Conservation (phyloP, 1,284 basidiomycete genomes). For the Marasmius sp. region DNA sequence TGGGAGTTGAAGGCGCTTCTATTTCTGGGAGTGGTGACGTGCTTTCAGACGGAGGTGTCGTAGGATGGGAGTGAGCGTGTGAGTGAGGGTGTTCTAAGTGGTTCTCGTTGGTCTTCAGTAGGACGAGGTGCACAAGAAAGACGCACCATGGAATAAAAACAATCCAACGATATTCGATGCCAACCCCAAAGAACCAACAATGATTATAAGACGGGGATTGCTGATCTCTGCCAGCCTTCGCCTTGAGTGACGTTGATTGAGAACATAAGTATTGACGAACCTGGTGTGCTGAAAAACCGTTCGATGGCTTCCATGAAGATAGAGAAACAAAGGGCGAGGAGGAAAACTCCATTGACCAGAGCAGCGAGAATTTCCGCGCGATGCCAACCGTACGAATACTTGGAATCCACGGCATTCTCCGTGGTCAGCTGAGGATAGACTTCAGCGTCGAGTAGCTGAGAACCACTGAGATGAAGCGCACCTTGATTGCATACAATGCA, state of each 20-base stretch:
- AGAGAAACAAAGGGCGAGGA: slow-evolving; percentile 93
- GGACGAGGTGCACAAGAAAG: slow-evolving; percentile 3
- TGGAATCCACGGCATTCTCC: slow-evolving; percentile 49
- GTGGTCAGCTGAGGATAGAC: slow-evolving; percentile 49
- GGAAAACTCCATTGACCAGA: slow-evolving; percentile 92
- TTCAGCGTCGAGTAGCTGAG: neutral
- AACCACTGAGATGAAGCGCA: slow-evolving; percentile 26
- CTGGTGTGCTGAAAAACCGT: slow-evolving; percentile 84
- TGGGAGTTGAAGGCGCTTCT: slow-evolving; percentile 24
- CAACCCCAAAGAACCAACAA: slow-evolving; percentile 93
- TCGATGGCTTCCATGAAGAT: slow-evolving; percentile 93
- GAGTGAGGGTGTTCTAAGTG: slow-evolving; percentile 67
- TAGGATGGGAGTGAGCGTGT: slow-evolving; percentile 30
- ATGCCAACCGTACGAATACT: slow-evolving; percentile 96
- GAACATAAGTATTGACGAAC: slow-evolving; percentile 37
- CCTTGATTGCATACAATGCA: slow-evolving; percentile 96
- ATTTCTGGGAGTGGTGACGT: slow-evolving; percentile 16
- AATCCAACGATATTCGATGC: slow-evolving; percentile 94
- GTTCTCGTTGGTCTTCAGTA: slow-evolving; percentile 4
- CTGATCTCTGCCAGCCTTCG: slow-evolving; percentile 68
- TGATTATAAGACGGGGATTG: slow-evolving; percentile 84
- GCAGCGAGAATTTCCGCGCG: slow-evolving; percentile 96
- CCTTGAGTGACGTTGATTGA: neutral
- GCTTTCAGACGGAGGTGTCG: slow-evolving; percentile 23
- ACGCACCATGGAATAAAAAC: slow-evolving; percentile 91